Base-by-base conservation (phyloP, 2,329 filamentous ascomycete species). In the Hymenoscyphus occultus region DNA sequence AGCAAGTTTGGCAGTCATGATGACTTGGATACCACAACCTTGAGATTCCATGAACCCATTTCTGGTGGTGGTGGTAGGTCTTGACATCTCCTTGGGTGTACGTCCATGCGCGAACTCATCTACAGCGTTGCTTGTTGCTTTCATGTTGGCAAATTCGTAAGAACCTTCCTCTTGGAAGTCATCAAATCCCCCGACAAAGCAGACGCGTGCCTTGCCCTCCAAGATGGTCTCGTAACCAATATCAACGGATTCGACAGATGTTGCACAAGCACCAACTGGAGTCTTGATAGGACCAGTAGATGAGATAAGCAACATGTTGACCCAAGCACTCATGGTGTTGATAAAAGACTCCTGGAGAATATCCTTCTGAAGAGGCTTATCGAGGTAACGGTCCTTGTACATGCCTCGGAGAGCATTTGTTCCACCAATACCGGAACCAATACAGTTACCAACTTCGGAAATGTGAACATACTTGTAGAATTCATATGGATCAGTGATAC, bases 101-200 rank as follows among this genome's bases (percentile, higher is more conserved):
- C 95, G 92, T 59, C 95, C 95, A 75, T 98, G 95, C 10, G 89
- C 92, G 73, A 99, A 92, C 78, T 99, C 96, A 72, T 98, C 93
- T 67, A 97, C 90, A 32, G 94, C 93, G 76, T 98, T 99, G 85
- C 93, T 97, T 64, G 95, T 99, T 66, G 95, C 95, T 81, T 97
- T 96, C 95, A 99, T 99, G 84, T 99, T 99, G 83, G 95, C 95
- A 78, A 99, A 99, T 79, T 99, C 95, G 76, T 97, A 99, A 1
- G 95, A 99, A 61, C 95, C 96, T 81, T 99, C 95, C 81, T 99
- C 95, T 75, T 96, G 93, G 83, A 99, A 97, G 80, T 99, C 96
- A 81, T 99, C 95, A 75, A 99, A 98, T 72, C 95, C 95, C 86
- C 95, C 95, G 66, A 99, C 96, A 71, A 99, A 90, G 84, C 94